Evolutionary conservation across 257 asterid genomes (phyloP).

Genomic region (Solanum ossicruentum): DNA sequence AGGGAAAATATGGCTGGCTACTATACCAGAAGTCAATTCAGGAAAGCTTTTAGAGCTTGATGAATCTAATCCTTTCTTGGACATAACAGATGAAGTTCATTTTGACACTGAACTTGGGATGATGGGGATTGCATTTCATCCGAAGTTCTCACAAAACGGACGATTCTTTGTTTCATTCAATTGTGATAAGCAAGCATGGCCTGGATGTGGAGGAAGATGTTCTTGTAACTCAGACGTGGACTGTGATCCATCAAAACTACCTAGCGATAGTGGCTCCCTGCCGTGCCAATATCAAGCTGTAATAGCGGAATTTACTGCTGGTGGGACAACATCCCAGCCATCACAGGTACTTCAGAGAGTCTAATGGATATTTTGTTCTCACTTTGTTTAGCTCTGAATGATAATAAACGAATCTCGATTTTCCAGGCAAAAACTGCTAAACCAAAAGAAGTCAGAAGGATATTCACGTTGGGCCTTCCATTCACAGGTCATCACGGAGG

Average conservation of each 20-base stretch:
- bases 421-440: conserved; percentile 52
- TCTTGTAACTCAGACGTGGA: conserved; percentile 65
- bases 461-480: conserved; percentile 92
- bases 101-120: conserved; percentile 68
- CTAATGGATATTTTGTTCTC: not conserved
- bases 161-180: conserved; percentile 72
- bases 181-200: conserved; percentile 80
- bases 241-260: conserved; percentile 59
- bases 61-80: conserved; percentile 54
- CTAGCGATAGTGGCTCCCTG: conserved; percentile 44
- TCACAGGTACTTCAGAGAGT: conserved; percentile 27
- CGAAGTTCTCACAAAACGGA: conserved; percentile 50
- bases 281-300: conserved; percentile 83
- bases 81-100: conserved; percentile 60
- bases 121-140: conserved; percentile 81
- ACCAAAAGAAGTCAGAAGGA: conserved; percentile 69
- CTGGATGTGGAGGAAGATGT: conserved; percentile 72
- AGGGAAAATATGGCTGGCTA: conserved; percentile 73
- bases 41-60: conserved; percentile 47
- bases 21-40: conserved; percentile 46
- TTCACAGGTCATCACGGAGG: conserved; percentile 72
- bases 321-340: conserved; percentile 22
- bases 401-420: not conserved
- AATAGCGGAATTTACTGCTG: conserved; percentile 61
- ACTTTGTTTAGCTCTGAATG: not conserved